phyloP scores from a whole-genome alignment of 805 yeast species.

The Lipomyces yamadae region DNA sequence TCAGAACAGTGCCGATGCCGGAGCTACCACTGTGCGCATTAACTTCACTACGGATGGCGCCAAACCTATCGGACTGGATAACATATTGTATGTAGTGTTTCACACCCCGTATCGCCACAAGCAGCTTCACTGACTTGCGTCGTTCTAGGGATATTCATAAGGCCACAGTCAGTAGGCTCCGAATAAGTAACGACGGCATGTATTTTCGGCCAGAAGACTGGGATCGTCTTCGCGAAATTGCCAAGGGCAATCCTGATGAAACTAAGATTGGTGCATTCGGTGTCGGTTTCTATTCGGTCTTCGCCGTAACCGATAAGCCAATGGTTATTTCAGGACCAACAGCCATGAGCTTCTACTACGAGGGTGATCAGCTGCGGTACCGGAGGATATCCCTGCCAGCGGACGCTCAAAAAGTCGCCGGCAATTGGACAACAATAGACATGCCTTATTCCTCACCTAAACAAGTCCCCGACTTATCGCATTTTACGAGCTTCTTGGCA shows the following conservation, averaged over 20 bases:
- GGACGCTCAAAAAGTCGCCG: constrained; percentile 27
- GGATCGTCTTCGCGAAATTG: constrained; percentile 49
- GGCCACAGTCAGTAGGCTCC: constrained; percentile 41
- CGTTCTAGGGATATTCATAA: constrained; percentile 30
- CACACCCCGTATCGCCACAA: background rate
- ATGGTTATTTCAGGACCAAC: constrained; percentile 56
- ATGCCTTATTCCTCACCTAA: constrained; percentile 45
- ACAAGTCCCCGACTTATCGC: constrained; percentile 44
- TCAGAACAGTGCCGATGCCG: constrained; percentile 51
- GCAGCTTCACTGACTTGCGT: background rate
- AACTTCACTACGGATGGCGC: constrained; percentile 39
- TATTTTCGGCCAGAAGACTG: constrained; percentile 48
- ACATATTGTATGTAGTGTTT: constrained; percentile 18
- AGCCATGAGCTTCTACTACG: constrained; percentile 48
- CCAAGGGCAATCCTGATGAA: constrained; percentile 52
- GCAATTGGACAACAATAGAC: constrained; percentile 48
- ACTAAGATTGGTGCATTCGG: constrained; percentile 52
- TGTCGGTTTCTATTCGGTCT: constrained; percentile 67
- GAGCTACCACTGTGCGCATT: constrained; percentile 46
- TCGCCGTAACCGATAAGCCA: constrained; percentile 83
- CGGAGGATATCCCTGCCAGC: constrained; percentile 38
- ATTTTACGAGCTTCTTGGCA: constrained; percentile 48
- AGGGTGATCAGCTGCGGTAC: constrained; percentile 48
- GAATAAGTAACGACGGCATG: constrained; percentile 47
- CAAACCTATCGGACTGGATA: constrained; percentile 29